Evolutionary conservation across 768 basidiomycete genomes (phyloP).

Genomic region (Mycena vitilis): DNA sequence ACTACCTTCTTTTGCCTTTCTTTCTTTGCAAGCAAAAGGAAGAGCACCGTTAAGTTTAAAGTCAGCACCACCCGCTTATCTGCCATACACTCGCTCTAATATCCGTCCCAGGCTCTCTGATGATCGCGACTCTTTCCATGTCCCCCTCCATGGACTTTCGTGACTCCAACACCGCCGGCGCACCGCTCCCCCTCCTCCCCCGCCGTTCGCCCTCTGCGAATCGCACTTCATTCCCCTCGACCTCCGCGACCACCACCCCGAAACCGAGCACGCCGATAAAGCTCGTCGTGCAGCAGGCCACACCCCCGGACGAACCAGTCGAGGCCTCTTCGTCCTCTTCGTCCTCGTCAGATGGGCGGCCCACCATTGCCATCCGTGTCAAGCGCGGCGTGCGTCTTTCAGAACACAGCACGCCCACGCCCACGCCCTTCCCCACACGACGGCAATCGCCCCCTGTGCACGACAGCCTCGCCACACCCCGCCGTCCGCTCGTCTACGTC

Average conservation of each 20-base stretch:
- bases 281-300: slow-evolving; percentile 44
- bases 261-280: slow-evolving; percentile 39
- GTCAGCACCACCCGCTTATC: slow-evolving; percentile 18
- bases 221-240: slow-evolving; percentile 40
- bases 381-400: slow-evolving; percentile 54
- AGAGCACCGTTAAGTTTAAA: slow-evolving; percentile 23
- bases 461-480: slow-evolving; percentile 45
- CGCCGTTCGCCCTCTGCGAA: slow-evolving; percentile 54
- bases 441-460: slow-evolving; percentile 29
- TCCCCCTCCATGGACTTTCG: slow-evolving; percentile 49
- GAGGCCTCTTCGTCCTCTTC: slow-evolving; percentile 54
- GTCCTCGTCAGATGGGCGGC: slow-evolving; percentile 49
- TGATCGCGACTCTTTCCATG: slow-evolving; percentile 61
- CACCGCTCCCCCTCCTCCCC: slow-evolving; percentile 73
- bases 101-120: slow-evolving; percentile 38
- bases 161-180: slow-evolving; percentile 66
- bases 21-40: slow-evolving; percentile 34
- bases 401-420: slow-evolving; percentile 56
- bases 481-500: slow-evolving; percentile 51
- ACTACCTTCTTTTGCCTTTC: slow-evolving; percentile 24
- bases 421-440: slow-evolving; percentile 44
- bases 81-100: slow-evolving; percentile 6
- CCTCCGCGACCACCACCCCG: slow-evolving; percentile 39
- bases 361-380: slow-evolving; percentile 51
- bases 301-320: slow-evolving; percentile 43